phyloP scores from a whole-genome alignment of 1,284 basidiomycete genomes.

The Vanrija pseudolonga region DNA sequence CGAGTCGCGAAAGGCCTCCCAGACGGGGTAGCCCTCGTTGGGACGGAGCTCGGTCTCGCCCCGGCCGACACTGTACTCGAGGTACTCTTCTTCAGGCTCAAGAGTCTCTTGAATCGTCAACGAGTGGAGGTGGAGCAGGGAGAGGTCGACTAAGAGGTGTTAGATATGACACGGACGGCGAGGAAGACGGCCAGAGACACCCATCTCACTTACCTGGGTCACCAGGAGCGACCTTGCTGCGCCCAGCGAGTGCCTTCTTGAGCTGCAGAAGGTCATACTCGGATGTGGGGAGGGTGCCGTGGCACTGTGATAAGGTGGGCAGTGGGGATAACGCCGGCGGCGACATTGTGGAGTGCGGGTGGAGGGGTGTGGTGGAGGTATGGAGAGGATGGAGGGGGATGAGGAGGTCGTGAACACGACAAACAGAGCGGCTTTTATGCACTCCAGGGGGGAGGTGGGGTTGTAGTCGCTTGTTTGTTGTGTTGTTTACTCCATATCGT shows the following conservation, averaged over 20 bases:
- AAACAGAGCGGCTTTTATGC: too few relatives aligned
- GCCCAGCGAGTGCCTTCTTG: background rate
- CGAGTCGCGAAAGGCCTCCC: background rate
- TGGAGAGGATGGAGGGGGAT: too few relatives aligned
- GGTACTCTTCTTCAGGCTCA: constrained; percentile 2
- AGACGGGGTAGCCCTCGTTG: constrained; percentile 4
- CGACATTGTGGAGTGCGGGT: background rate
- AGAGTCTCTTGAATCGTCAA: constrained; percentile 28
- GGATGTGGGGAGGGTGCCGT: background rate
- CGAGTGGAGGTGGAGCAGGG: constrained; percentile 34
- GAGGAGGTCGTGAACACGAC: too few relatives aligned
- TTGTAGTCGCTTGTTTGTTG: too few relatives aligned
- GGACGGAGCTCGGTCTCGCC: background rate
- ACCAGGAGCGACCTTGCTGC: background rate
- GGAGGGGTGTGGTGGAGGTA: background rate
- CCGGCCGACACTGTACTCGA: constrained; percentile 2
- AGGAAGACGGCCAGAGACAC: background rate
- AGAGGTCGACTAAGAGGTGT: background rate
- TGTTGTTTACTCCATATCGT: too few relatives aligned
- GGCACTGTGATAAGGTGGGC: background rate
- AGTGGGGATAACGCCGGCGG: background rate
- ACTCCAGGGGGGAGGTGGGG: too few relatives aligned
- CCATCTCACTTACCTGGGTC: background rate
- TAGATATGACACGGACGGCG: background rate
- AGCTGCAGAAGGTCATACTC: constrained; percentile 14